phyloP scores from a whole-genome alignment of 129 eudicot genomes.

The Flaveria linearis region DNA sequence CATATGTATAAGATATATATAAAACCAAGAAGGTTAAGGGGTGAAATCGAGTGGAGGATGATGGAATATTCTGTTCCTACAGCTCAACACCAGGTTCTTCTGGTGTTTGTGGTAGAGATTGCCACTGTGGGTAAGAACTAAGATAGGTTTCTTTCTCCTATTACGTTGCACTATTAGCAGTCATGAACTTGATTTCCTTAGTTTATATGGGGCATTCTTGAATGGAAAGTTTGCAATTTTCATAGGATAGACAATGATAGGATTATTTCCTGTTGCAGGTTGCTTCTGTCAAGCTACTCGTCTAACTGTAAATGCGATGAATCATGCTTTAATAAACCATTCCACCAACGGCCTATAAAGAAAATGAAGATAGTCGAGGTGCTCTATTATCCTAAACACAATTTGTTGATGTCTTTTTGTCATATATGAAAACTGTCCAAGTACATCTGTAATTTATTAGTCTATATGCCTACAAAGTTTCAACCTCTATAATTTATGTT shows the following conservation, averaged over 20 bases:
- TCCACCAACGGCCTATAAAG: slow-evolving; percentile 73
- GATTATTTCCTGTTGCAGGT: slow-evolving; percentile 50
- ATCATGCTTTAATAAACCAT: slow-evolving; percentile 84
- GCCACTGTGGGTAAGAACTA: slow-evolving; percentile 89
- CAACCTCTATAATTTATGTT: too few species aligned
- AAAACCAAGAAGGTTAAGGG: slow-evolving; percentile 68
- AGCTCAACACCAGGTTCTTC: slow-evolving; percentile 61
- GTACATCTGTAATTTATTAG: neutral
- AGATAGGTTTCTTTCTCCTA: neutral
- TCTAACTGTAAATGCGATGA: slow-evolving; percentile 84
- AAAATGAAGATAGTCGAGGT: slow-evolving; percentile 90
- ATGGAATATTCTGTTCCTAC: slow-evolving; percentile 96
- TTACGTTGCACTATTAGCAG: slow-evolving; percentile 7
- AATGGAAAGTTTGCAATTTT: too few species aligned
- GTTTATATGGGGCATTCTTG: too few species aligned
- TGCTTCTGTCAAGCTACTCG: slow-evolving; percentile 89
- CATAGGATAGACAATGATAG: slow-evolving; percentile 12
- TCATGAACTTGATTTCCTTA: neutral
- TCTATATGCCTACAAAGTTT: too few species aligned
- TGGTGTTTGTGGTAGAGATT: slow-evolving; percentile 87
- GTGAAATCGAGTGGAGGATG: slow-evolving; percentile 83
- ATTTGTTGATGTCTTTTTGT: neutral
- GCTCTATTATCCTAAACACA: slow-evolving; percentile 15
- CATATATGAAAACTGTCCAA: neutral
- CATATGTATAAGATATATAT: slow-evolving; percentile 66